phyloP scores from a whole-genome alignment of 2,329 filamentous ascomycete genomes.

The Alternaria metachromatica region DNA sequence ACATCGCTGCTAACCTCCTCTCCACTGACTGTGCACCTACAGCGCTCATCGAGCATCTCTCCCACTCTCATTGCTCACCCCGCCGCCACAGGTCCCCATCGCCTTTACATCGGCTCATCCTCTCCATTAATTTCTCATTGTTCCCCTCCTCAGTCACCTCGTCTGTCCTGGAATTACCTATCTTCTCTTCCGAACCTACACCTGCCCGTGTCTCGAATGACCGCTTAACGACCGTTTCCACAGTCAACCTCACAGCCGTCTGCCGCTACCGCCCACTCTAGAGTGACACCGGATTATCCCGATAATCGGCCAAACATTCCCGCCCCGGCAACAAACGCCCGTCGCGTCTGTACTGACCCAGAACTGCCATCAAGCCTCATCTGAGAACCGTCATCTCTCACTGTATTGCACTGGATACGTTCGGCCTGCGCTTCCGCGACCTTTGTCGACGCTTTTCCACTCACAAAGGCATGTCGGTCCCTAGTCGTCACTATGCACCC shows the following conservation, averaged over 20 bases:
- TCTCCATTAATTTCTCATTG: constrained; percentile 35
- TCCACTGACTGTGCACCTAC: constrained; percentile 26
- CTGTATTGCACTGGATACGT: constrained; percentile 21
- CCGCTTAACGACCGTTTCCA: constrained; percentile 8
- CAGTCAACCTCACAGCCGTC: neutral
- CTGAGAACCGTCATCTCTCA: neutral
- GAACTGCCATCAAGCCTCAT: neutral
- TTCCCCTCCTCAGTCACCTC: constrained; percentile 17
- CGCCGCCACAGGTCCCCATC: constrained; percentile 16
- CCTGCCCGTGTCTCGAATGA: constrained; percentile 8
- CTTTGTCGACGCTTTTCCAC: constrained; percentile 36
- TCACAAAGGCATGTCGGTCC: constrained; percentile 35
- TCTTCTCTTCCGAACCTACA: constrained; percentile 12
- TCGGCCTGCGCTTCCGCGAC: constrained; percentile 31
- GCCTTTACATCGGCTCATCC: constrained; percentile 12
- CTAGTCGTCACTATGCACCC: constrained; percentile 19
- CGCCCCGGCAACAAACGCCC: neutral
- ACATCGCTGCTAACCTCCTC: constrained; percentile 21
- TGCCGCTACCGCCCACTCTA: neutral
- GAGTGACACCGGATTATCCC: neutral
- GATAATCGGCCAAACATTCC: neutral
- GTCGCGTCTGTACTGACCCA: neutral
- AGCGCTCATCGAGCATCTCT: constrained; percentile 26
- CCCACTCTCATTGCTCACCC: constrained; percentile 31
- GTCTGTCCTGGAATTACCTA: constrained; percentile 6